Evolutionary conservation across 352 stramenopile species (phyloP).

Genomic region (Phytophthora uliginosa): DNA sequence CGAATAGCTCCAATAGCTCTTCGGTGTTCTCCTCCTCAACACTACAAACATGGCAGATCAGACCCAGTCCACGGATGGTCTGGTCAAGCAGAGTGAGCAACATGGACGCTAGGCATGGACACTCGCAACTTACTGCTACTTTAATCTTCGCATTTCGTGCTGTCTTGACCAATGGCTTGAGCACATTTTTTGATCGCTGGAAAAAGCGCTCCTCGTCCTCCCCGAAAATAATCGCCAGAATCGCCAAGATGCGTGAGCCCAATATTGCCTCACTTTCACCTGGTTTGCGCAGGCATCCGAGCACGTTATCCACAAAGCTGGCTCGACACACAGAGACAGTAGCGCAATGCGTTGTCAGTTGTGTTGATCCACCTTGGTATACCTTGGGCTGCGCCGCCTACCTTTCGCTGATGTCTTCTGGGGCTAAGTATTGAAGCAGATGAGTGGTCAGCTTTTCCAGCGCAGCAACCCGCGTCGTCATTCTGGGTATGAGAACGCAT

Average conservation of each 20-base stretch:
- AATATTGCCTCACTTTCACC: conserved; percentile 77
- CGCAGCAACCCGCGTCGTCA: conserved; percentile 76
- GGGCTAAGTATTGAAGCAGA: conserved; percentile 74
- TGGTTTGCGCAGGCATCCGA: conserved; percentile 74
- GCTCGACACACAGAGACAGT: conserved; percentile 1
- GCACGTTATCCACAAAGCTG: conserved; percentile 81
- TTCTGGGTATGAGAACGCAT: conserved; percentile 40
- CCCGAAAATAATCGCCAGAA: conserved; percentile 84
- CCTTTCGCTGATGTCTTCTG: conserved; percentile 80
- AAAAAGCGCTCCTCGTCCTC: conserved; percentile 82
- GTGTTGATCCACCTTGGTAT: not conserved
- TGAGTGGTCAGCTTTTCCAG: conserved; percentile 72
- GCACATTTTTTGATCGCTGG: conserved; percentile 73
- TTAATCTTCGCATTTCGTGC: conserved; percentile 73
- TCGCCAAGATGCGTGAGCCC: conserved; percentile 73
- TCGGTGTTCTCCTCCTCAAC: conserved; percentile 83
- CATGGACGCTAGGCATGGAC: not conserved
- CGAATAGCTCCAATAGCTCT: conserved; percentile 68
- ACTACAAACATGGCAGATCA: conserved; percentile 84
- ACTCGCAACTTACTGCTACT: conserved; percentile 51
- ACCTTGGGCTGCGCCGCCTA: conserved; percentile 19
- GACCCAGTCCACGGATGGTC: conserved; percentile 74
- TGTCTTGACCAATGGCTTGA: conserved; percentile 80
- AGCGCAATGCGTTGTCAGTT: not conserved
- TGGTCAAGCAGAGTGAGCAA: conserved; percentile 26